phyloP scores from a whole-genome alignment of 345 rosid species.

The Noccaea bulbosa region DNA sequence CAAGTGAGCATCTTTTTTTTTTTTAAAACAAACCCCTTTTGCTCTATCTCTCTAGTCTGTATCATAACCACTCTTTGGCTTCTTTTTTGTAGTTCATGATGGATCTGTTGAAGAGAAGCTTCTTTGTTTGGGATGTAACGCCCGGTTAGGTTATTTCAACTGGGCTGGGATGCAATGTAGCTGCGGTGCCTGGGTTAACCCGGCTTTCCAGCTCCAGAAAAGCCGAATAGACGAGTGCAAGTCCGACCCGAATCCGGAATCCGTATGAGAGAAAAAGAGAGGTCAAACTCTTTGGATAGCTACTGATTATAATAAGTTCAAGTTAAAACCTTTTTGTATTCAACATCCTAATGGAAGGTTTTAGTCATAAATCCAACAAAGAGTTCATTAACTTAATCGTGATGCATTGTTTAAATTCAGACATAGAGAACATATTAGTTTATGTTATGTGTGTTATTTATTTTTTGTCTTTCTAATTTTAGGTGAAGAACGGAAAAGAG shows the following conservation, averaged over 20 bases:
- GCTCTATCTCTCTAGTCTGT: not conserved
- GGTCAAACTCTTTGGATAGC: slow-evolving; percentile 3
- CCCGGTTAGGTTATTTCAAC: slow-evolving; percentile 80
- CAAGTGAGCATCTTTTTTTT: slow-evolving; percentile 45
- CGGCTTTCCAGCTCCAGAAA: slow-evolving; percentile 89
- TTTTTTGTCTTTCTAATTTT: slow-evolving; percentile 24
- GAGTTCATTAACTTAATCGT: slow-evolving; percentile 1
- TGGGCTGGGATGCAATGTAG: slow-evolving; percentile 98
- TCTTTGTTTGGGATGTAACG: slow-evolving; percentile 75
- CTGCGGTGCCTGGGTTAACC: slow-evolving; percentile 92
- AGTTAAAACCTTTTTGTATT: not conserved
- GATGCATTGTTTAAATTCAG: not conserved
- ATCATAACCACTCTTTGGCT: not conserved
- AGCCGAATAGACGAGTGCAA: slow-evolving; percentile 68
- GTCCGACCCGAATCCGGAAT: not conserved
- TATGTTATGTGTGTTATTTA: not conserved
- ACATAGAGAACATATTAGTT: not conserved
- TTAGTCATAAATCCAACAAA: not conserved
- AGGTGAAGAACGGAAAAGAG: slow-evolving; percentile 21
- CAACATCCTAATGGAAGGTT: not conserved
- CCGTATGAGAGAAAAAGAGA: slow-evolving; percentile 9
- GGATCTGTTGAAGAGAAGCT: slow-evolving; percentile 84
- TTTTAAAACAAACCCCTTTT: too few species aligned
- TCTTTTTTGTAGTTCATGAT: slow-evolving; percentile 73
- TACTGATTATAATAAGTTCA: not conserved